Conservation (phyloP, 2,329 filamentous ascomycete genomes). For the Penicillium olsonii region DNA sequence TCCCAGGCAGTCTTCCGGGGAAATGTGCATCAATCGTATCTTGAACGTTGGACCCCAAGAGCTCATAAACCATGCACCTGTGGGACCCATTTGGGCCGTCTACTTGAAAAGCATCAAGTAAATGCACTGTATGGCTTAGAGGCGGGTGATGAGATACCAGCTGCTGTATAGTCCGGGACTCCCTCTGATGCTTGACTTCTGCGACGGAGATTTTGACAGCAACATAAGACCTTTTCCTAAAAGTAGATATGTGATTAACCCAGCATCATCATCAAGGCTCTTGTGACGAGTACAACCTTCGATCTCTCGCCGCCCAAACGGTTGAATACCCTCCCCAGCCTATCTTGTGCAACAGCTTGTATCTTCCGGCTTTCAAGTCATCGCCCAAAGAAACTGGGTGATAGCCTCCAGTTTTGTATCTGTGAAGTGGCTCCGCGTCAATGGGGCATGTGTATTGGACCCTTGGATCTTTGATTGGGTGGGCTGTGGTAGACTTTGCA, state of each 20-base stretch:
- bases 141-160: slow-evolving; percentile 16
- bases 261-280: no score
- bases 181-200: slow-evolving; percentile 11
- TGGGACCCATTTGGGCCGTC: slow-evolving; percentile 49
- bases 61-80: slow-evolving; percentile 46
- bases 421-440: slow-evolving; percentile 26
- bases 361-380: slow-evolving; percentile 30
- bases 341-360: slow-evolving; percentile 41
- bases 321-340: slow-evolving; percentile 40
- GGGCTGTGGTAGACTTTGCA: not conserved
- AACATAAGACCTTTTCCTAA: slow-evolving; percentile 23
- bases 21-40: slow-evolving; percentile 39
- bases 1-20: slow-evolving; percentile 40
- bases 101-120: slow-evolving; percentile 42
- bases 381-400: slow-evolving; percentile 38
- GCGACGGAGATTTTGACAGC: slow-evolving; percentile 27
- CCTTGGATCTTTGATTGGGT: not conserved
- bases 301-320: slow-evolving; percentile 39
- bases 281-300: slow-evolving; percentile 20
- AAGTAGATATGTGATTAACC: slow-evolving; percentile 12
- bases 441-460: slow-evolving; percentile 7
- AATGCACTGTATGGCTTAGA: slow-evolving; percentile 33
- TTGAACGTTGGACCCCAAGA: slow-evolving; percentile 44
- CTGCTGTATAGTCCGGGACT: slow-evolving; percentile 18
- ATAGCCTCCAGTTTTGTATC: slow-evolving; percentile 32